Evolutionary conservation across 805 yeast genomes (phyloP), one percentile per base, ranked within the genome.

Genomic region (Pichia membranifaciens): DNA sequence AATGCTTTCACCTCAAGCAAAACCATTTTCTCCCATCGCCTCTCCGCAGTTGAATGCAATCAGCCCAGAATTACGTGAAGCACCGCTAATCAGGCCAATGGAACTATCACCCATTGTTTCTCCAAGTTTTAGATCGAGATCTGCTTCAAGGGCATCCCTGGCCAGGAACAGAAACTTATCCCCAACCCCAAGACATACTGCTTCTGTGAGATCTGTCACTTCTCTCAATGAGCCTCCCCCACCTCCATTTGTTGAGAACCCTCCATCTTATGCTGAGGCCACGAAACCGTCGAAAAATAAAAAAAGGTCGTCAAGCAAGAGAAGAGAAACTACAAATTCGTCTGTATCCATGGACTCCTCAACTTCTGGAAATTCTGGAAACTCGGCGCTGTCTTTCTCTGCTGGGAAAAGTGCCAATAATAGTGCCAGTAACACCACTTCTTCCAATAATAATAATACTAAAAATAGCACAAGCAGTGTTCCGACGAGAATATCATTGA

Each of bases 1-100:
- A 44, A 54, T 80, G 44, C 66, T 73, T 28, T 80, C 87, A 0
- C 84, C 86, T 1, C 89, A 80, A 51, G 88, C 87, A 4, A 58
- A 73, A 40, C 87, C 87, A 2, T 65, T 70, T 21, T 76, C 84
- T 1, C 81, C 82, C 6, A 48, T 58, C 9, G 54, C 57, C 4
- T 59, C 67, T 1, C 69, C 70, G 2, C 59, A 61, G 38, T 48
- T 64, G 41, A 53, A 53, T 44, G 60, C 66, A 2, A 44, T 61
- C 10, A 57, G 57, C 25, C 66, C 66, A 3, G 65, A 61, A 38
- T 45, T 58, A 25, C 51, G 62, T 33, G 50, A 53, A 0, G 49
- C 42, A n/a, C 51, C 43, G 38, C 37, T 47, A 29, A 38, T 53
- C 47, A 50, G 43, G 41, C 48, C 54, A 13, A 28, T 52, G 5